Evolutionary conservation across 352 stramenopile species (phyloP), one percentile per base, ranked within the genome.

Genomic region (Globisporangium camurandrum): DNA sequence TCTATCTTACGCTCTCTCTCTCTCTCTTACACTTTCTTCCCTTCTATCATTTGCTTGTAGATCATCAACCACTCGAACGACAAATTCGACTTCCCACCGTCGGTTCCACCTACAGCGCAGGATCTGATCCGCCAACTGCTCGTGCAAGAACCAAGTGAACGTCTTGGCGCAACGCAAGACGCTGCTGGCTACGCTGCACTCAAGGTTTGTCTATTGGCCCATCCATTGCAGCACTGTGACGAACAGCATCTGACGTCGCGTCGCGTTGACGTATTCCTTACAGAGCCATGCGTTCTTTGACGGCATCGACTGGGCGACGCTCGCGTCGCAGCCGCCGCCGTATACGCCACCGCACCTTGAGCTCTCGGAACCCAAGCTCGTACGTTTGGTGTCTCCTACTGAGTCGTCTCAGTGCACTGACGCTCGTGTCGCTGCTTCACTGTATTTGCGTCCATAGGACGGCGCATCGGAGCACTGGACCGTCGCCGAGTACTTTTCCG

Each of bases 31-130:
- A n/a, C n/a, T n/a, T n/a, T n/a, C n/a, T n/a, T n/a, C n/a, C n/a
- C n/a, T n/a, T n/a, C n/a, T n/a, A n/a, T n/a, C n/a, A n/a, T 26
- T 4, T 42, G 16, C 31, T 9, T 48, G 14, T 40, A 90, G 79
- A 91, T 91, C 57, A 82, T 91, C 46, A 86, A 85, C 44, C 78
- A 92, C 62, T 75, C 70, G 38, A 86, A 56, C 46, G 81, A 87
- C n/a, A 63, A 70, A 22, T 78, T 94, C n/a, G 64, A 84, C 19
- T 84, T 93, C 39, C 84, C 84, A 16, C 66, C 56, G 11, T 79
- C 64, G 20, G 65, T 94, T 6, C 84, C 84, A 5, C 72, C 85
- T 47, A 53, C 57, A 5, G 81, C 84, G 4, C 70, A 75, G 46
- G 70, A 93, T 52, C 63, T 94, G 24, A 90, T 90, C 53, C 60